A percentile compares a stretch with the other conserved stretches of the same genome.
These are phyloP conservation scores for Linnemannia schmuckeri DNA, from an alignment of 192 early-diverging fungal species.

Conservation along the genomic window DNA sequence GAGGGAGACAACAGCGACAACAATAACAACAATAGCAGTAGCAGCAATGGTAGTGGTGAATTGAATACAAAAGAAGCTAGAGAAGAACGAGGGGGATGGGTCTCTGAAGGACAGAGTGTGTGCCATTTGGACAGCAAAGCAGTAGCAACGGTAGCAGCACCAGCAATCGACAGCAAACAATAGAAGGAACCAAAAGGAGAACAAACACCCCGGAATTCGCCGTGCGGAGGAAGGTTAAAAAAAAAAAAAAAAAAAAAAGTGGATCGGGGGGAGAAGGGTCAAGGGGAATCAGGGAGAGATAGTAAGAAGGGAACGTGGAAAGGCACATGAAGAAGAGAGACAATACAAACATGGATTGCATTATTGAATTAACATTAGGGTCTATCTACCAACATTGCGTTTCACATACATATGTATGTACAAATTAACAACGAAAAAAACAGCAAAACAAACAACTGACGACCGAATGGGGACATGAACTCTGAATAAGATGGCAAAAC, in stretches of 20 bases:
- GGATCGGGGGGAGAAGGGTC: not conserved
- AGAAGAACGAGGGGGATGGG: not conserved
- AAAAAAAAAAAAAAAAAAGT: constrained; percentile 23
- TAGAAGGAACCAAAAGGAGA: not conserved
- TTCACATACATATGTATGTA: too few species aligned
- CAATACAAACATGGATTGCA: not conserved
- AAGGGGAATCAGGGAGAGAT: not conserved
- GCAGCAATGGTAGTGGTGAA: not conserved
- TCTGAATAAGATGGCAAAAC: too few species aligned
- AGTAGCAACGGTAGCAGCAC: not conserved
- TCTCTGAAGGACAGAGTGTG: not conserved
- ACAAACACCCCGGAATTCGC: not conserved
- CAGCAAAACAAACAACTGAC: too few species aligned
- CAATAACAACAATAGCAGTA: not conserved
- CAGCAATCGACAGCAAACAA: not conserved
- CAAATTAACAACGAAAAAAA: too few species aligned
- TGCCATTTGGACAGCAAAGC: not conserved
- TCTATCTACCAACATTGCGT: too few species aligned
- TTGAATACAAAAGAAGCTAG: not conserved
- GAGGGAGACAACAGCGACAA: not conserved
- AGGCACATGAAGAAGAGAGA: not conserved
- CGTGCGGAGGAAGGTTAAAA: not conserved
- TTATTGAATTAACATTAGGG: too few species aligned
- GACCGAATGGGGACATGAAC: not conserved
- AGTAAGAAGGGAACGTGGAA: too few species aligned